Percentiles rank a stretch among this genome's conserved stretches.
phyloP scores from a whole-genome alignment of 164 flowering plant species.

The Stephania japonica region DNA sequence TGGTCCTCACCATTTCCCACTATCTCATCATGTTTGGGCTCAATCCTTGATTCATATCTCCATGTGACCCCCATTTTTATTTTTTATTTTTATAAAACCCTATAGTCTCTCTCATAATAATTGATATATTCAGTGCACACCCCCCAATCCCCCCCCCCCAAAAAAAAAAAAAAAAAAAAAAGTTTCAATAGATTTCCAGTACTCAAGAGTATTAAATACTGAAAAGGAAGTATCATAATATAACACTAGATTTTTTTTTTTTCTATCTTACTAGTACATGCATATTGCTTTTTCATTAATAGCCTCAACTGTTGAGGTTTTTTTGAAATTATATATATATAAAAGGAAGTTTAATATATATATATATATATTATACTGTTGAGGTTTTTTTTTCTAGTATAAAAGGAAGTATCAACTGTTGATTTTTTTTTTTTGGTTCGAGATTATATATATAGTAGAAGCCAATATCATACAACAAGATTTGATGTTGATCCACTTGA shows the following conservation, averaged over 20 bases:
- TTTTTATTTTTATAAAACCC: not conserved
- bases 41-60: constrained; percentile 3
- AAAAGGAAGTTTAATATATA: too few relatives aligned
- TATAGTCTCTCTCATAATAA: constrained; percentile 4
- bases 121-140: not conserved
- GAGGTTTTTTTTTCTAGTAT: too few relatives aligned
- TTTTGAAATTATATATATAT: too few relatives aligned
- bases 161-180: too few relatives aligned
- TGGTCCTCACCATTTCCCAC: constrained; percentile 11
- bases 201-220: not conserved
- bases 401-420: too few relatives aligned
- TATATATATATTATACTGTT: too few relatives aligned
- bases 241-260: too few relatives aligned
- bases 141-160: not conserved
- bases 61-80: not conserved
- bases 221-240: not conserved
- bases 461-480: not conserved
- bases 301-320: too few relatives aligned
- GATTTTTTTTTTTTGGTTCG: too few relatives aligned
- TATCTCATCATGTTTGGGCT: not conserved
- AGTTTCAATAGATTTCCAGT: not conserved
- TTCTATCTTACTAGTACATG: too few relatives aligned
- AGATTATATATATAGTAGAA: too few relatives aligned
- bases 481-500: constrained; percentile 1
- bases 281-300: too few relatives aligned